These are phyloP conservation scores for Fusarium sp. DNA, from an alignment of 2,329 filamentous ascomycete genomes.

Conservation along the genomic window DNA sequence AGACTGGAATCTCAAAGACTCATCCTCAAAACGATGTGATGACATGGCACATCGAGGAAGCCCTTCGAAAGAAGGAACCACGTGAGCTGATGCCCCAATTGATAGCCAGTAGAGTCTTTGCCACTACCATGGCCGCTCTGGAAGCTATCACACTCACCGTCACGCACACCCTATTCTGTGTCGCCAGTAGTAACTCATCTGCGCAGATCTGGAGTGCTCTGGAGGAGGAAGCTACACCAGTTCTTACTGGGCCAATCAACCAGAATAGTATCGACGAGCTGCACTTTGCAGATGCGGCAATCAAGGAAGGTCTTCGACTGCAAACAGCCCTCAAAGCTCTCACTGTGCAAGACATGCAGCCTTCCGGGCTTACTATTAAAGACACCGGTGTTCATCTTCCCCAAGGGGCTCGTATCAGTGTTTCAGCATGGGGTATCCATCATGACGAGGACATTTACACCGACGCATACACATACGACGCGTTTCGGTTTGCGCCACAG, in stretches of 20 bases:
- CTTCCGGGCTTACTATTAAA: accelerated
- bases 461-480: not conserved
- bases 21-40: not conserved
- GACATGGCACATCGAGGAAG: conserved; percentile 8
- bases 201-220: not conserved
- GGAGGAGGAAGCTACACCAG: not conserved
- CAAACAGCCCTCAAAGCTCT: not conserved
- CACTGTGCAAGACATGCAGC: not conserved
- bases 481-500: not conserved
- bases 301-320: conserved; percentile 1
- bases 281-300: not conserved
- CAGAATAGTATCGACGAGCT: not conserved
- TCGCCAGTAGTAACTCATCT: accelerated
- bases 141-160: not conserved
- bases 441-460: not conserved
- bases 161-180: not conserved
- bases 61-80: not conserved
- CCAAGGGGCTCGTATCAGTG: not conserved
- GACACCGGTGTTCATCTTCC: not conserved
- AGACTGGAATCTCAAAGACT: accelerated
- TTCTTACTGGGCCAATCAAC: not conserved
- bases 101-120: not conserved
- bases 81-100: not conserved
- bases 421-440: not conserved
- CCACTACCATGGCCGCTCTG: not conserved